These are phyloP conservation scores for Ceriops zippeliana DNA, from an alignment of 345 rosid species.

Conservation along the genomic window DNA sequence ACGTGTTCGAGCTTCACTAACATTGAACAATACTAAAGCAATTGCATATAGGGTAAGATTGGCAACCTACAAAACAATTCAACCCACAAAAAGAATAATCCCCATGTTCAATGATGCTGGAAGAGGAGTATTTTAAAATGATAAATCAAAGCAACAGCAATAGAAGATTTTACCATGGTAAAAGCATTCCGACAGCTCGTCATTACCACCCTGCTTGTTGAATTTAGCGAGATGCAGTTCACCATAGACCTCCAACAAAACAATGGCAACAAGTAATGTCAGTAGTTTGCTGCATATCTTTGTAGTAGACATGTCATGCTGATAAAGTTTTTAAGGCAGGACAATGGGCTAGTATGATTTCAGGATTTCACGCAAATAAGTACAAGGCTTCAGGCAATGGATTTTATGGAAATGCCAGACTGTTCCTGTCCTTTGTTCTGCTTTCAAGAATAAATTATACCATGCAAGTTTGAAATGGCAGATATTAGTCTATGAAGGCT, in stretches of 20 bases:
- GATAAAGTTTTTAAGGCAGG: not conserved
- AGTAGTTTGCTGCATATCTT: not conserved
- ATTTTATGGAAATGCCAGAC: not conserved
- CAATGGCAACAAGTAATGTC: not conserved
- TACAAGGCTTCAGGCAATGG: not conserved
- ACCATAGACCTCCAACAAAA: slow-evolving; percentile 76
- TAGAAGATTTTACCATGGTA: slow-evolving; percentile 60
- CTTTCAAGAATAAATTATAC: slow-evolving; percentile 7
- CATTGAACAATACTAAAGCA: slow-evolving; percentile 65
- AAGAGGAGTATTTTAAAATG: not conserved
- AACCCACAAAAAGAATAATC: slow-evolving; percentile 8
- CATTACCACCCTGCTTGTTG: slow-evolving; percentile 82
- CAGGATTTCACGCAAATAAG: not conserved
- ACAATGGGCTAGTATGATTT: not conserved
- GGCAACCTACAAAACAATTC: slow-evolving; percentile 56
- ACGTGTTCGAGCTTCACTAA: slow-evolving; percentile 43
- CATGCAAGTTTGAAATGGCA: slow-evolving; percentile 1
- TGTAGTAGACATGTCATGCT: not conserved
- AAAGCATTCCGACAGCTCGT: slow-evolving; percentile 95
- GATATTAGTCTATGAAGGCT: slow-evolving; percentile 12
- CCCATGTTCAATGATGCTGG: not conserved
- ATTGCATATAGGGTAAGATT: slow-evolving; percentile 80
- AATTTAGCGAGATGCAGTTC: slow-evolving; percentile 78
- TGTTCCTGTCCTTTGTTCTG: not conserved
- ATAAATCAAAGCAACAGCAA: slow-evolving; percentile 2